Conservation (phyloP, 2,329 filamentous ascomycete genomes). For the Fusarium floridanum region DNA sequence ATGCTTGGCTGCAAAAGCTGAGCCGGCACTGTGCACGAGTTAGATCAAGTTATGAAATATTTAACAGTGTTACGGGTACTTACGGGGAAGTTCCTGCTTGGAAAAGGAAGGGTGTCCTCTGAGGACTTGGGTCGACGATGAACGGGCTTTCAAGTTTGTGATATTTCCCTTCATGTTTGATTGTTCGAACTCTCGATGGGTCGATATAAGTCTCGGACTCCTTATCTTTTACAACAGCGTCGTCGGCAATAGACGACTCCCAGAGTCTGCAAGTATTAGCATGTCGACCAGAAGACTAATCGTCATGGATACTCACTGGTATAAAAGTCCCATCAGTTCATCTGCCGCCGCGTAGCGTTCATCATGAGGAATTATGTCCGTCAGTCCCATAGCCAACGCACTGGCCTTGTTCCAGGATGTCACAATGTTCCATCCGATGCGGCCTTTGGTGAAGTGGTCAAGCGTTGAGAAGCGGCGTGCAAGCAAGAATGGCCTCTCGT, state of each 20-base stretch:
- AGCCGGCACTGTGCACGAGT: conserved; percentile 54
- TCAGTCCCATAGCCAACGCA: conserved; percentile 15
- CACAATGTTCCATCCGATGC: conserved; percentile 23
- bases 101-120: conserved; percentile 71
- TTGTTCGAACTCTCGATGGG: conserved; percentile 64
- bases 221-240: conserved; percentile 51
- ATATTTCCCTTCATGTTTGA: conserved; percentile 70
- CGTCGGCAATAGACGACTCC: conserved; percentile 20
- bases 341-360: conserved; percentile 17
- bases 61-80: too few relatives aligned
- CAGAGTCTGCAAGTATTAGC: conserved; percentile 7
- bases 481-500: conserved; percentile 14
- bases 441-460: conserved; percentile 17
- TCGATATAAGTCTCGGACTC: conserved; percentile 59
- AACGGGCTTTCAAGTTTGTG: conserved; percentile 48
- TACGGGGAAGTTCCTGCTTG: conserved; percentile 72
- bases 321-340: conserved; percentile 16
- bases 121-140: conserved; percentile 53
- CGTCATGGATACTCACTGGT: neutral
- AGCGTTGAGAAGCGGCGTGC: conserved; percentile 21
- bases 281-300: too few relatives aligned
- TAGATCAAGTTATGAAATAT: too few relatives aligned
- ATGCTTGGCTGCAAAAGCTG: conserved; percentile 68
- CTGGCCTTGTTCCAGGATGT: conserved; percentile 23
- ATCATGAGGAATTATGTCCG: conserved; percentile 14